A percentile compares a stretch with the other conserved stretches of the same genome.
Conservation (phyloP, 148 eudicot genomes). For the Silene conica region DNA sequence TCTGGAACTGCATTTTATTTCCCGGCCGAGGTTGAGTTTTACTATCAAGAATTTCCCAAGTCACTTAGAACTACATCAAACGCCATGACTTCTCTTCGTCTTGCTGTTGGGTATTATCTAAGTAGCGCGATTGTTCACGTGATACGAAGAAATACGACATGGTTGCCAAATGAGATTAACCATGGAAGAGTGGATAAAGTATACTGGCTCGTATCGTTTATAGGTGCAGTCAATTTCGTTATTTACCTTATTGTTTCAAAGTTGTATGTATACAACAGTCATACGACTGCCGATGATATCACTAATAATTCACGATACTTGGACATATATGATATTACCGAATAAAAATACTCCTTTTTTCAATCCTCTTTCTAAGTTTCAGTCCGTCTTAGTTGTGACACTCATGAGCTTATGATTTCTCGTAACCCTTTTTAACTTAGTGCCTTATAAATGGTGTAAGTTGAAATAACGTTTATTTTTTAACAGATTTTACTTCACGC, state of each 20-base stretch:
- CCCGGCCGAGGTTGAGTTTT: conserved; percentile 30
- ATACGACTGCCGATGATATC: conserved; percentile 4
- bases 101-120: conserved; percentile 32
- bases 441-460: too few species aligned
- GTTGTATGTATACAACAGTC: conserved; percentile 22
- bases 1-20: conserved; percentile 22
- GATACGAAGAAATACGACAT: conserved; percentile 16
- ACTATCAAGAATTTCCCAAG: conserved; percentile 29
- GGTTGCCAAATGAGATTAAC: conserved; percentile 32
- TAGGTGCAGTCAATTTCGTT: conserved; percentile 20
- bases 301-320: background rate
- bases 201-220: conserved; percentile 23
- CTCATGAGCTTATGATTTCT: too few species aligned
- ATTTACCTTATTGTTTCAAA: conserved; percentile 23
- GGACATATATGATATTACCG: background rate
- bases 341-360: background rate
- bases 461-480: too few species aligned
- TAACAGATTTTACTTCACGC: too few species aligned
- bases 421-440: too few species aligned
- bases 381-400: too few species aligned
- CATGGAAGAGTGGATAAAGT: conserved; percentile 31
- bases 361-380: background rate
- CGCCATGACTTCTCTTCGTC: conserved; percentile 18
- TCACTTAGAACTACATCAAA: conserved; percentile 29
- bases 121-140: conserved; percentile 24